phyloP scores from a whole-genome alignment of 2,329 filamentous ascomycete species.

The Grosmannia huntii region DNA sequence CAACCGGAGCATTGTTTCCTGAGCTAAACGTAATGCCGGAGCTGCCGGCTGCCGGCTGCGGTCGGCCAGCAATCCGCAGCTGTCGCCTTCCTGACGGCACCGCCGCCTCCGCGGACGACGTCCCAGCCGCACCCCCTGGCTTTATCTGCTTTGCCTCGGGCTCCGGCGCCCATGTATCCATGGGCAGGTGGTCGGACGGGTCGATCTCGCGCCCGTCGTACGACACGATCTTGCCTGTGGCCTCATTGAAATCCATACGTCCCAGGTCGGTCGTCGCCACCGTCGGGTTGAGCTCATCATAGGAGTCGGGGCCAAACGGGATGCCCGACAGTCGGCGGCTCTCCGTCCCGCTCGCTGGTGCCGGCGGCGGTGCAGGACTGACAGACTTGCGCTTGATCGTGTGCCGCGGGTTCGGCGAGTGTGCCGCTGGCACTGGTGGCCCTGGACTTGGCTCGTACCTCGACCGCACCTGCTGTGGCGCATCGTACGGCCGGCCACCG shows the following conservation, averaged over 20 bases:
- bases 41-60: constrained; percentile 21
- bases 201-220: constrained; percentile 67
- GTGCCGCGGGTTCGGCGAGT: constrained; percentile 30
- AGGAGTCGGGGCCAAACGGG: constrained; percentile 65
- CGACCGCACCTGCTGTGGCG: constrained; percentile 4
- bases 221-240: constrained; percentile 58
- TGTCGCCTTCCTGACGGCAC: constrained; percentile 32
- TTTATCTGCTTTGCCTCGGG: constrained; percentile 48
- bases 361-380: constrained; percentile 50
- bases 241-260: constrained; percentile 33
- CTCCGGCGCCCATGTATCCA: constrained; percentile 66
- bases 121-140: constrained; percentile 15
- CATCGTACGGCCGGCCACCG: constrained; percentile 4
- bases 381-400: constrained; percentile 60
- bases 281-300: constrained; percentile 57
- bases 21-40: constrained; percentile 20
- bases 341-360: constrained; percentile 18
- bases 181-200: constrained; percentile 66
- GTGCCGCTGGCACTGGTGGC: constrained; percentile 16
- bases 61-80: constrained; percentile 35
- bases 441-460: constrained; percentile 26
- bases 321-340: constrained; percentile 42
- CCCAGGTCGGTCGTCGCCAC: constrained; percentile 22
- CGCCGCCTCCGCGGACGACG: constrained; percentile 1
- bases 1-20: constrained; percentile 19